These are phyloP conservation scores for Metarhizium album DNA, from an alignment of 2,329 filamentous ascomycete species.

Conservation along the genomic window DNA sequence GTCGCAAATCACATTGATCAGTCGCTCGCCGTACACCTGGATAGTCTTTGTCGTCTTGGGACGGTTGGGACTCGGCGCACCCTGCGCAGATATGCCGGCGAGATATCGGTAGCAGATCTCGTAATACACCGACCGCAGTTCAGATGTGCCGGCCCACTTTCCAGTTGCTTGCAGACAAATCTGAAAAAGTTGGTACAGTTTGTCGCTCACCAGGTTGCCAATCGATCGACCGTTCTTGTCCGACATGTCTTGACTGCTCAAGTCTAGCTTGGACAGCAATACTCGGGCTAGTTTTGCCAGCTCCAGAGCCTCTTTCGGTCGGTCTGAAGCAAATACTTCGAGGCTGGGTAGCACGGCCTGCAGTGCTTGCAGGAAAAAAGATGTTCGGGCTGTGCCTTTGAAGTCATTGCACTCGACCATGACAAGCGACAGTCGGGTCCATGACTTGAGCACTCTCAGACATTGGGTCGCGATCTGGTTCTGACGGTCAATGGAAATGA, in stretches of 20 bases:
- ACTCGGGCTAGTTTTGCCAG: slow-evolving; percentile 67
- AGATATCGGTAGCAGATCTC: slow-evolving; percentile 84
- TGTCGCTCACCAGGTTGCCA: slow-evolving; percentile 73
- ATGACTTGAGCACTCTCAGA: slow-evolving; percentile 63
- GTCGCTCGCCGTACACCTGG: slow-evolving; percentile 55
- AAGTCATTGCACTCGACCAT: slow-evolving; percentile 77
- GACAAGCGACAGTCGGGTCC: slow-evolving; percentile 75
- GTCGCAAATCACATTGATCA: slow-evolving; percentile 83
- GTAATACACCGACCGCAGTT: slow-evolving; percentile 77
- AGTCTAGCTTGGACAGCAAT: slow-evolving; percentile 60
- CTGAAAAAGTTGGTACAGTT: slow-evolving; percentile 85
- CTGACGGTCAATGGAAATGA: slow-evolving; percentile 53
- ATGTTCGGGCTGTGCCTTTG: slow-evolving; percentile 57
- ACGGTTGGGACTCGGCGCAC: slow-evolving; percentile 35
- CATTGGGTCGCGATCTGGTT: slow-evolving; percentile 46
- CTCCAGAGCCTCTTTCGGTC: slow-evolving; percentile 59
- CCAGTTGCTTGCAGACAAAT: slow-evolving; percentile 71
- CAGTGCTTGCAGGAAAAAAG: slow-evolving; percentile 75
- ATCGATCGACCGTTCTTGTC: slow-evolving; percentile 36
- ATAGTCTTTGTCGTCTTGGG: slow-evolving; percentile 63
- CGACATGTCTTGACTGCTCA: slow-evolving; percentile 27
- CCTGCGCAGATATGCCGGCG: slow-evolving; percentile 51
- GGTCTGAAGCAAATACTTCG: slow-evolving; percentile 62
- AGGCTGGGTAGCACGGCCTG: slow-evolving; percentile 83
- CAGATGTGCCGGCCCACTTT: slow-evolving; percentile 57